phyloP scores from a whole-genome alignment of 371 early-diverging fungal genomes.

The Mucor lusitanicus region DNA sequence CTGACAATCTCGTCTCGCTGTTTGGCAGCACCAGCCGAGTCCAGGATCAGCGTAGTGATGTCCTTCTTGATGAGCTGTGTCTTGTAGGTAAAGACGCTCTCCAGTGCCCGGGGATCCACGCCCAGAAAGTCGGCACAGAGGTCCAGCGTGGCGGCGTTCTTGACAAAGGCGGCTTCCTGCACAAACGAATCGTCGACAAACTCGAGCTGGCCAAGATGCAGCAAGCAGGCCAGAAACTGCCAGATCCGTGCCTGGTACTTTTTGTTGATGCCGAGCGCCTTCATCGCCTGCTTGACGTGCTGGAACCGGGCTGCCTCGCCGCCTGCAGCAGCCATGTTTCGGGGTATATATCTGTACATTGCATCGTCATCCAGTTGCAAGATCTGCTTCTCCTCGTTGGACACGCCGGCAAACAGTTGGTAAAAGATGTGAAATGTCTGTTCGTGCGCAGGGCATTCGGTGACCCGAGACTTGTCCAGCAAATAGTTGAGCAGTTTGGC shows the following conservation, averaged over 20 bases:
- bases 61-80: conserved; percentile 78
- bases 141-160: conserved; percentile 72
- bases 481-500: conserved; percentile 91
- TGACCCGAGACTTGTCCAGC: conserved; percentile 83
- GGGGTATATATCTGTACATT: conserved; percentile 37
- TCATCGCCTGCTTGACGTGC: conserved; percentile 68
- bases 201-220: conserved; percentile 84
- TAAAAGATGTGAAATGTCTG: conserved; percentile 95
- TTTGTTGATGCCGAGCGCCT: conserved; percentile 75
- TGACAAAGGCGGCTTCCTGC: conserved; percentile 73
- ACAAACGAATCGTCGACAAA: conserved; percentile 63
- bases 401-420: conserved; percentile 66
- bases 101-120: conserved; percentile 75
- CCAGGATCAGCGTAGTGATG: conserved; percentile 83
- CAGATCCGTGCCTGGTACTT: conserved; percentile 79
- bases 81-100: conserved; percentile 84
- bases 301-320: conserved; percentile 47
- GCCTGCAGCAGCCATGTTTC: conserved; percentile 19
- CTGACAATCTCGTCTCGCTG: conserved; percentile 83
- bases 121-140: conserved; percentile 86
- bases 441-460: conserved; percentile 59
- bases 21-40: conserved; percentile 65
- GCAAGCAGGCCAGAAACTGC: conserved; percentile 79
- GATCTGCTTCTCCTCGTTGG: conserved; percentile 38
- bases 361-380: conserved; percentile 36